Base-by-base conservation (phyloP, 345 rosid species). In the Syzygium aqueum region DNA sequence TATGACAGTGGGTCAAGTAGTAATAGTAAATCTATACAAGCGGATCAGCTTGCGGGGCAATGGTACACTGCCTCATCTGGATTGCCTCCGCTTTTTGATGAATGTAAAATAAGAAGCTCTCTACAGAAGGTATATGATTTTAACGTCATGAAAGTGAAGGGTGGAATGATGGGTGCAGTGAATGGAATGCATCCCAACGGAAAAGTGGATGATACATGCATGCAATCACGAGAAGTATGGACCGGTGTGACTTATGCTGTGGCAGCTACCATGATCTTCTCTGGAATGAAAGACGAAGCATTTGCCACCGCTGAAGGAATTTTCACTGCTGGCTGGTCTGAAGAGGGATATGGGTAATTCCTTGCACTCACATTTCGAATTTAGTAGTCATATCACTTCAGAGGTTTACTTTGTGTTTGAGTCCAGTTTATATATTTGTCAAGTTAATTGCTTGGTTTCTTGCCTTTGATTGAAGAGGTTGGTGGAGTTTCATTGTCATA, bases 141-240 rank as follows among this genome's bases (percentile, higher is more conserved):
- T 89, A 97, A 97, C 86, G 99, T 97, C 86, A 95, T 97, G 99
- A 96, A 92, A 93, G 92, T 96, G 14, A 90, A 91, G 89, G 99
- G 97, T 88, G 99, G 99, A 22, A 94, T 87, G 91, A 95, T 95
- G 94, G 99, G 99, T 88, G 99, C 99, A 33, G 99, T 97, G 53
- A 97, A 97, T 88, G 99, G 99, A 54, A 97, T 97, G 99, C 95
- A 94, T 93, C 98, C 97, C n/a, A 91, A 94, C 85, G 99, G 99
- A 89, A 96, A 93, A 91, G 96, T 97, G 67, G 99, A 97, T 84
- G 98, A 96, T 87, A 91, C 99, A 3, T 95, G 99, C 91, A 97
- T 97, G 99, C 99, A 97, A 90, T 97, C 99, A 16, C 98, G 99
- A 85, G 99, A 97, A 94, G 94, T 97, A 90, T 97, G 99, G 99